These are phyloP conservation scores for Biscogniauxia marginata DNA, from an alignment of 2,329 filamentous ascomycete species.

Conservation along the genomic window DNA sequence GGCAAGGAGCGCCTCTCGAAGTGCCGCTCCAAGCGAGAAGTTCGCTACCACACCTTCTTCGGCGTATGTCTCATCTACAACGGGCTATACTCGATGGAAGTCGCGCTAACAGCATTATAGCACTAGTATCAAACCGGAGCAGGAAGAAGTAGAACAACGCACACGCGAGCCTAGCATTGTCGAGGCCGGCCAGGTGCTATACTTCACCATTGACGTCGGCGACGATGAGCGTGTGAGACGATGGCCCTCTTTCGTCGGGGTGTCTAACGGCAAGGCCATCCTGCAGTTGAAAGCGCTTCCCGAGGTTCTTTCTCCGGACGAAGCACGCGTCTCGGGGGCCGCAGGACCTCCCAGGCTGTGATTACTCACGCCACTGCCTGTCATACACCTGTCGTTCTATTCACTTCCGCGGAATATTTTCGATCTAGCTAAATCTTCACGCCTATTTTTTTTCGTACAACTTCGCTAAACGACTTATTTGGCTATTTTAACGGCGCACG, in stretches of 20 bases:
- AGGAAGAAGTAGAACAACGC: slow-evolving; percentile 6
- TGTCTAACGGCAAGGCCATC: slow-evolving; percentile 20
- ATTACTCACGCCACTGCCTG: neutral
- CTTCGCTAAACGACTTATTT: neutral
- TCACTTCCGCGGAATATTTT: too few species aligned
- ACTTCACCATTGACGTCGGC: slow-evolving; percentile 23
- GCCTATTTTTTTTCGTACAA: neutral
- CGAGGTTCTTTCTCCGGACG: neutral
- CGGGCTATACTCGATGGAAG: neutral
- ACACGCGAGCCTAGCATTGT: neutral
- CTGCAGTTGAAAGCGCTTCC: slow-evolving; percentile 16
- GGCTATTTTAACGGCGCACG: neutral
- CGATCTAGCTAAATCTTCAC: too few species aligned
- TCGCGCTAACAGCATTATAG: slow-evolving; percentile 1
- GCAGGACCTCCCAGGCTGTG: neutral
- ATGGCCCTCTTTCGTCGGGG: slow-evolving; percentile 24
- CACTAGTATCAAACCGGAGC: slow-evolving; percentile 9
- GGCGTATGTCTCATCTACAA: slow-evolving; percentile 5
- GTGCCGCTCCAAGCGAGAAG: slow-evolving; percentile 4
- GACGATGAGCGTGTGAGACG: slow-evolving; percentile 22
- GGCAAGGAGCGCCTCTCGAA: slow-evolving; percentile 2
- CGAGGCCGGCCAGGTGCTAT: slow-evolving; percentile 10
- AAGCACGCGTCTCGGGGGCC: neutral
- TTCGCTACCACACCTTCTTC: neutral
- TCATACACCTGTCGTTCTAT: neutral